These are phyloP conservation scores for Gentiana straminea DNA, from an alignment of 257 asterid genomes.

Conservation along the genomic window DNA sequence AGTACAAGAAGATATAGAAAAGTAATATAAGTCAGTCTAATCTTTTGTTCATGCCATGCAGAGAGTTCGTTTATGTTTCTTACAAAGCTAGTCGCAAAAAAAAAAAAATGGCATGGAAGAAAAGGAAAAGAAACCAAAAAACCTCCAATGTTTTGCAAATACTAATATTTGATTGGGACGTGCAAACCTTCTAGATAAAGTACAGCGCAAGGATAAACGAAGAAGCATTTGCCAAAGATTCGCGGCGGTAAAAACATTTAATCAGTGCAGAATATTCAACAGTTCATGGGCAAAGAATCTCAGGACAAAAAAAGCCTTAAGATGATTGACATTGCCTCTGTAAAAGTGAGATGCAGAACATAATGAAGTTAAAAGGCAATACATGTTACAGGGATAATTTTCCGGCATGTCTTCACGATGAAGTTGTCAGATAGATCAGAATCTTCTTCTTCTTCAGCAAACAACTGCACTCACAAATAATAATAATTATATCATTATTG, in stretches of 20 bases:
- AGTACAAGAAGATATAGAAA: no score
- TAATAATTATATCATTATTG: background rate
- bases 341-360: no score
- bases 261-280: no score
- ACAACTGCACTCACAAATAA: constrained; percentile 36
- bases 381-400: constrained; percentile 90
- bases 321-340: no score
- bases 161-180: background rate
- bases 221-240: no score
- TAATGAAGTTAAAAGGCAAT: constrained; percentile 16
- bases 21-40: no score
- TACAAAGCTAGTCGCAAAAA: background rate
- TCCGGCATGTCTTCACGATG: constrained; percentile 93
- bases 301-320: no score
- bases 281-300: no score
- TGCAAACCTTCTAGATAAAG: background rate
- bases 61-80: background rate
- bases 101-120: background rate
- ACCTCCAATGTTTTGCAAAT: no score
- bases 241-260: no score
- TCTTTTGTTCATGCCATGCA: background rate
- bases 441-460: constrained; percentile 70
- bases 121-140: background rate
- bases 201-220: background rate
- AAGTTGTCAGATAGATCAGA: constrained; percentile 83